phyloP scores from a whole-genome alignment of 306 rosid species.

The Malus sieversii region DNA sequence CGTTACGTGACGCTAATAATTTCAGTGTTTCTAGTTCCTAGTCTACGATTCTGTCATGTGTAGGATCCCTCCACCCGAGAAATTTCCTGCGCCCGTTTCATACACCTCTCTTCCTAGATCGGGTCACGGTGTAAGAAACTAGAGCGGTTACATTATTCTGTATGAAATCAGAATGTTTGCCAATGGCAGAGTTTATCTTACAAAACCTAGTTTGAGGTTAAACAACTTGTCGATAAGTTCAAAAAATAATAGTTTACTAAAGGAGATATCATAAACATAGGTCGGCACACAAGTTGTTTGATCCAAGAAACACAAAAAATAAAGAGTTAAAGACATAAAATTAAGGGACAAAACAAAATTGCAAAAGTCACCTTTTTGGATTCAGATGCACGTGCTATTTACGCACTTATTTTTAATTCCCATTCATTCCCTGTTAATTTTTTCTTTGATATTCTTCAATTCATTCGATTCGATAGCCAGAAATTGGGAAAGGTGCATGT shows the following conservation, averaged over 20 bases:
- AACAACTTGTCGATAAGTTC: not conserved
- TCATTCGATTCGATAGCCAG: too few relatives aligned
- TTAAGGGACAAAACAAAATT: not conserved
- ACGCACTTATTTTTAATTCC: too few relatives aligned
- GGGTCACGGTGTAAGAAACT: not conserved
- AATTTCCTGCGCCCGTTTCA: not conserved
- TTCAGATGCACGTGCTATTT: not conserved
- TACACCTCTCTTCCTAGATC: too few relatives aligned
- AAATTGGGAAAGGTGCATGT: too few relatives aligned
- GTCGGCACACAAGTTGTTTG: conserved; percentile 2
- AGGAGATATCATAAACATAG: not conserved
- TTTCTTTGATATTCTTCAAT: too few relatives aligned
- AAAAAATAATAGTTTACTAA: not conserved
- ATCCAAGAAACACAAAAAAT: conserved; percentile 13
- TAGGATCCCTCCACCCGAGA: not conserved
- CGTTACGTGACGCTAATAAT: not conserved
- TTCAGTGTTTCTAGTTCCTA: not conserved
- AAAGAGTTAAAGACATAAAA: not conserved
- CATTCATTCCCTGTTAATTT: rapidly evolving
- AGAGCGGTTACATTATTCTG: not conserved
- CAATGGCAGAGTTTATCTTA: not conserved
- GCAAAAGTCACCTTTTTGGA: conserved; percentile 2
- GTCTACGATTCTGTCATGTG: not conserved
- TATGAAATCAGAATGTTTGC: not conserved
- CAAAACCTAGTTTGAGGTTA: not conserved